These are phyloP conservation scores for Dryadomyces quercivorus DNA, from an alignment of 2,329 filamentous ascomycete genomes.

Conservation along the genomic window DNA sequence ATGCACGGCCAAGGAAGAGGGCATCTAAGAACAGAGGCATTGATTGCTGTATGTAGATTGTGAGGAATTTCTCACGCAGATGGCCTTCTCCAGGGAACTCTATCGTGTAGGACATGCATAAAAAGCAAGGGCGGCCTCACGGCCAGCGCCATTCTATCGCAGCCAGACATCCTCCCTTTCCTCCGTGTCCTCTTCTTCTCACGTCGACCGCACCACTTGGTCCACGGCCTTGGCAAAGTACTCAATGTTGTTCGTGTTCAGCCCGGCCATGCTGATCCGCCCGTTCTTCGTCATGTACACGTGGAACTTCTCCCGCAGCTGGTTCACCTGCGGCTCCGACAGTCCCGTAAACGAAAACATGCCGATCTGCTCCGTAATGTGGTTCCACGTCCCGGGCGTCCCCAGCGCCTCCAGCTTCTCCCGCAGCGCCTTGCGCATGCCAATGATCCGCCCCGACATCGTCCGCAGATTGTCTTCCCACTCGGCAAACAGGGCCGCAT, in stretches of 20 bases:
- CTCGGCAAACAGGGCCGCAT: constrained; percentile 66
- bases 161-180: neutral
- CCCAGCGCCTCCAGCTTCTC: constrained; percentile 70
- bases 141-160: neutral
- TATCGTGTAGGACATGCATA: too few species aligned
- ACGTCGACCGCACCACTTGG: constrained; percentile 55
- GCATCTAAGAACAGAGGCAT: too few species aligned
- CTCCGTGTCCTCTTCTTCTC: neutral
- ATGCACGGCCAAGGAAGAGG: neutral
- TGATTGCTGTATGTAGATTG: too few species aligned
- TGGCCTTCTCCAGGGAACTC: too few species aligned
- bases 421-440: constrained; percentile 73
- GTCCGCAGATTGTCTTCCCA: constrained; percentile 87
- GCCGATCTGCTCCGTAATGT: constrained; percentile 97
- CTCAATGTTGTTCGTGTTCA: constrained; percentile 84
- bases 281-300: constrained; percentile 97
- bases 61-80: too few species aligned
- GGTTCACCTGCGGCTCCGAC: constrained; percentile 58
- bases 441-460: constrained; percentile 91
- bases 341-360: constrained; percentile 96
- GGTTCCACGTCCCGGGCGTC: constrained; percentile 87
- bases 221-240: constrained; percentile 88
- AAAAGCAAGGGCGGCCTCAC: too few species aligned
- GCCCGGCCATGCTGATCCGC: constrained; percentile 94
- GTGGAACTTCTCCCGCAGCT: constrained; percentile 58